A percentile compares a stretch with the other conserved stretches of the same genome.
phyloP scores from a whole-genome alignment of 148 eudicot genomes.

The Pouteria glomerata region DNA sequence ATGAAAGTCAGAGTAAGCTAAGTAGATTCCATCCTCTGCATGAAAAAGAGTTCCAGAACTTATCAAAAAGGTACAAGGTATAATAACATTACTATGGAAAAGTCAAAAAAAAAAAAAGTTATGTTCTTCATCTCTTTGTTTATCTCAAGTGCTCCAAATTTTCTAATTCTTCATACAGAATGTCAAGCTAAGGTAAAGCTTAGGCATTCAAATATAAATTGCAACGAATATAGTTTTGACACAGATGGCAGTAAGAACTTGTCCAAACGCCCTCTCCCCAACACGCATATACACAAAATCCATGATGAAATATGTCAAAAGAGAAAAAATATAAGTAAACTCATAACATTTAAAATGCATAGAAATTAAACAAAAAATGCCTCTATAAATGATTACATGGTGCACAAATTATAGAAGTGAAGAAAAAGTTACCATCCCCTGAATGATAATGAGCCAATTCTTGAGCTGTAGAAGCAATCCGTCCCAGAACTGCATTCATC shows the following conservation, averaged over 20 bases:
- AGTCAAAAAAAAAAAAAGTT: not conserved
- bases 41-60: slow-evolving; percentile 15
- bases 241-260: not conserved
- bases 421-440: slow-evolving; percentile 68
- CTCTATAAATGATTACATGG: too few relatives aligned
- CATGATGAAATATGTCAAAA: not conserved
- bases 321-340: not conserved
- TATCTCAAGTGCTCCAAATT: not conserved
- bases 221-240: not conserved
- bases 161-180: not conserved
- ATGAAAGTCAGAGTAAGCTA: slow-evolving; percentile 89
- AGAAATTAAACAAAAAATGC: not conserved
- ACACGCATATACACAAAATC: not conserved
- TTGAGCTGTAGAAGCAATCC: slow-evolving; percentile 83
- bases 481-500: slow-evolving; percentile 98
- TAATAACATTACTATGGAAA: too few relatives aligned
- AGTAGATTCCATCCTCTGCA: slow-evolving; percentile 85
- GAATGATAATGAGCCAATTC: slow-evolving; percentile 98
- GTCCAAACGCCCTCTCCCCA: not conserved
- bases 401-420: slow-evolving; percentile 3
- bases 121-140: not conserved
- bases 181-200: not conserved
- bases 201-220: not conserved
- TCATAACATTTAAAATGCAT: not conserved
- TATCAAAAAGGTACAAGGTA: not conserved